Base-by-base conservation (phyloP, 208 protist species). In the Wallacemonas sp. region DNA sequence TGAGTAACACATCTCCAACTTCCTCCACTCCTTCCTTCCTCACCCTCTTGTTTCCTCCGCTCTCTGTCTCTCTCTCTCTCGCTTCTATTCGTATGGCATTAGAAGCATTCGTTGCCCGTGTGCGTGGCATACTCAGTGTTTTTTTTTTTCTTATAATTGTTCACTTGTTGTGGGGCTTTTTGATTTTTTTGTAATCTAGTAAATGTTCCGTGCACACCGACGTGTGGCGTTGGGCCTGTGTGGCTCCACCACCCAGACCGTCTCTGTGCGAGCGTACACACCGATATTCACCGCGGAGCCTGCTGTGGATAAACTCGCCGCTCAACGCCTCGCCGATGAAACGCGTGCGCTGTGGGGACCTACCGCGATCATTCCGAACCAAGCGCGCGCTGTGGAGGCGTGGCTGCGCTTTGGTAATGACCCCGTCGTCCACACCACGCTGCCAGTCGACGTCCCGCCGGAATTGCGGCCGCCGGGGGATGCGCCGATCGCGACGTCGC, bases 341-440 rank as follows among this genome's bases (percentile, higher is more conserved):
- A 62, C 43, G 26, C 63, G 56, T n/a, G 72, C 81, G 16, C 72
- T 96, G 38, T 93, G 90, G 85, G 52, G 54, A 14, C 32, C 33
- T 2, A 43, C 72, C 23, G 41, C 60, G 49, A 67, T 75, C 6
- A 81, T 91, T 19, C 67, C 79, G 24, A 69, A 68, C 32, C 49
- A 89, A 2, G 17, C 44, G 4, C 75, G 65, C 8, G 90, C 74
- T 0, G 43, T 91, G 8, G 71, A 76, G 48, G 58, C 78, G 56
- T 93, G 87, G 87, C 79, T 96, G 34, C 87, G 90, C n/a, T 92
- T 92, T 52, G 87, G 90, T 23, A 96, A 96, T 54, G 87, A 96
- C 57, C 90, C 90, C 2, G 87, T 96, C n/a, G 68, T 92, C 29
- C 83, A 92, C 67, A 83, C 81, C 14, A 58, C 70, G 6, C 24